Percentiles rank a stretch among this genome's conserved stretches.
Conservation (phyloP, 306 rosid species). For the Citrullus amarus region DNA sequence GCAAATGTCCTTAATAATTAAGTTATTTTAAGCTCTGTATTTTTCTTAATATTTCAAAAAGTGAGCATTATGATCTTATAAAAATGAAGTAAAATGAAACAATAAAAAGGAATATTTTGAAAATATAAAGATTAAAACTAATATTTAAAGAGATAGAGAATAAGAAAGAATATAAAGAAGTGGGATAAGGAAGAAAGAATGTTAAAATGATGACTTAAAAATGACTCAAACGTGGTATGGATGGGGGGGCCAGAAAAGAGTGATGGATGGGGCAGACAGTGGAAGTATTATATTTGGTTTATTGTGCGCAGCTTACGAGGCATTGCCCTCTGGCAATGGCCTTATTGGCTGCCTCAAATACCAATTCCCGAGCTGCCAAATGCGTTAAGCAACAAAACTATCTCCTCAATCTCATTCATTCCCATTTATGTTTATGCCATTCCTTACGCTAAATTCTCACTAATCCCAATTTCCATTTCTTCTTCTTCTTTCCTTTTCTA, state of each 20-base stretch:
- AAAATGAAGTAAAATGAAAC: too few species aligned
- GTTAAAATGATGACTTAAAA: neutral
- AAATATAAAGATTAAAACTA: too few species aligned
- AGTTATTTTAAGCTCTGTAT: too few species aligned
- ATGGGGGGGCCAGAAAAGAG: neutral
- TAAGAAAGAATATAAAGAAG: too few species aligned
- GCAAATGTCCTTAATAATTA: too few species aligned
- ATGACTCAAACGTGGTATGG: neutral
- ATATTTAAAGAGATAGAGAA: too few species aligned
- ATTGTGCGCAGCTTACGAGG: conserved; percentile 24
- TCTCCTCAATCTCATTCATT: conserved; percentile 2
- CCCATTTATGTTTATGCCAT: conserved; percentile 28
- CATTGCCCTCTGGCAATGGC: neutral
- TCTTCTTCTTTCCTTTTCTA: too few species aligned
- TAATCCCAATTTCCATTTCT: conserved; percentile 40
- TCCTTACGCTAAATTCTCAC: conserved; percentile 97
- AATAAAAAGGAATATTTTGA: too few species aligned
- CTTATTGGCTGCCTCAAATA: neutral
- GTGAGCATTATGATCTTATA: too few species aligned
- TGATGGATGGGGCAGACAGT: neutral
- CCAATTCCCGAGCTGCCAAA: conserved; percentile 15
- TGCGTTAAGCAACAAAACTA: conserved; percentile 59
- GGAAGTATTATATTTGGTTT: neutral
- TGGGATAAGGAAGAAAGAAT: too few species aligned
- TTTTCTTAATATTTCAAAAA: too few species aligned